Conservation (phyloP, 2,329 filamentous ascomycete genomes). For the Aspergillus sp. region DNA sequence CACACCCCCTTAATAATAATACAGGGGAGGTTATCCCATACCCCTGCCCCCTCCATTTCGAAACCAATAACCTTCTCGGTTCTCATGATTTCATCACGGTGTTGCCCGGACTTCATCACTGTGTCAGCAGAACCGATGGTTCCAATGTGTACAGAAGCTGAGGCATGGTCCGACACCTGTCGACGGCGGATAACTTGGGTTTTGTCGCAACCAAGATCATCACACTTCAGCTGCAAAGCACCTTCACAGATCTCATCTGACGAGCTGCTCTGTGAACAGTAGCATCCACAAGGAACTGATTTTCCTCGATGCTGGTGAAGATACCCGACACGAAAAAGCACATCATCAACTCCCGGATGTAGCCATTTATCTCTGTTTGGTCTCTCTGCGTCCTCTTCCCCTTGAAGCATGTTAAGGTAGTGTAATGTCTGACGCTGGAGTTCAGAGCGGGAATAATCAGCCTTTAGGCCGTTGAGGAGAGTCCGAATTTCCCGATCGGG, state of each 20-base stretch:
- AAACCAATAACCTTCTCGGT: conserved; percentile 12
- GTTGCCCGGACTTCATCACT: conserved; percentile 12
- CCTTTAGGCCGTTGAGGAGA: not conserved
- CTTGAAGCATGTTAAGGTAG: conserved; percentile 3
- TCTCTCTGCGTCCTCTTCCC: no score
- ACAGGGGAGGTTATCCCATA: conserved; percentile 17
- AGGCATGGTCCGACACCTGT: not conserved
- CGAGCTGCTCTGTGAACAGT: conserved; percentile 4
- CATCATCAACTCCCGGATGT: conserved; percentile 3
- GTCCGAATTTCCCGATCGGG: conserved; percentile 9
- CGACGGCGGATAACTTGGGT: not conserved
- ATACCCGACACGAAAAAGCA: conserved; percentile 6
- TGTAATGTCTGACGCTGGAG: conserved; percentile 1
- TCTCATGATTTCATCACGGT: conserved; percentile 8
- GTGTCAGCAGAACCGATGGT: conserved; percentile 11
- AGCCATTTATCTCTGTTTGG: not conserved
- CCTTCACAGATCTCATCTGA: not conserved
- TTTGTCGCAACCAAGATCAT: conserved; percentile 5
- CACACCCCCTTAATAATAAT: conserved; percentile 19
- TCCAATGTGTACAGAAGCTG: conserved; percentile 4
- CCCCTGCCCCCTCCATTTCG: conserved; percentile 18
- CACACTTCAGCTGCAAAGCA: not conserved
- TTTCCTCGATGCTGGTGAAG: conserved; percentile 11
- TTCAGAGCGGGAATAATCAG: not conserved
- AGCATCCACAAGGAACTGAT: not conserved